Evolutionary conservation across 129 eudicot species (phyloP), one percentile per base, ranked within the genome.

Genomic region (Mikania micrantha): DNA sequence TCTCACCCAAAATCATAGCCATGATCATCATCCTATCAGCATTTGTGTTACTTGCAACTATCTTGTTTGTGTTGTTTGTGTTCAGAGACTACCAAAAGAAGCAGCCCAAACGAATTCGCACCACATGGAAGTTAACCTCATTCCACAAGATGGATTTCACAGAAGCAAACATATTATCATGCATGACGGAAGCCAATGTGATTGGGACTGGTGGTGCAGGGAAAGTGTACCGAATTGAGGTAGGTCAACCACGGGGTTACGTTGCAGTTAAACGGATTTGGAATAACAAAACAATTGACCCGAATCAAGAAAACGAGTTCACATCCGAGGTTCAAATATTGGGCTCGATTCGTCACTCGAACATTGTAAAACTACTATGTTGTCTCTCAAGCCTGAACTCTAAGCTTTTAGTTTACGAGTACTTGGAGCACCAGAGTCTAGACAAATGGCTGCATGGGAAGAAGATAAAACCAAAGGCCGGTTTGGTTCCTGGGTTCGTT

Each of bases 401-500:
- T 0, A 91, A 88, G 87, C 83, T 91, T 42, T 76, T 91, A 27
- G 97, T 91, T 27, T 91, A 91, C 35, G 97, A 91, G 86, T 88
- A 85, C 80, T 77, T 91, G 96, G 94, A 77, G 63, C 87, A 91
- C 68, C 94, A 77, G 17, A 91, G 97, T 67, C 88, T 91, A 10
- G 96, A 91, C 72, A 74, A 70, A 66, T 91, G 97, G 96, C 56
- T 91, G 15, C 96, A 88, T 40, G 80, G 79, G 45, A 90, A 82
- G 73, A 80, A 81, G 84, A 85, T 85, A 22, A 76, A 47, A 49
- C 44, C 17, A 7, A 67, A 61, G 32, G 60, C 15, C 15, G 72
- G 54, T 52, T 70, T 71, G 52, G 82, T 31, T 57, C 78, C 56
- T 4, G 60, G 27, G 7, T 25, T 79, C 10, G 74, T 58, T 1